Base-by-base conservation (phyloP, 306 rosid genomes). In the Ormosia semicastrata region DNA sequence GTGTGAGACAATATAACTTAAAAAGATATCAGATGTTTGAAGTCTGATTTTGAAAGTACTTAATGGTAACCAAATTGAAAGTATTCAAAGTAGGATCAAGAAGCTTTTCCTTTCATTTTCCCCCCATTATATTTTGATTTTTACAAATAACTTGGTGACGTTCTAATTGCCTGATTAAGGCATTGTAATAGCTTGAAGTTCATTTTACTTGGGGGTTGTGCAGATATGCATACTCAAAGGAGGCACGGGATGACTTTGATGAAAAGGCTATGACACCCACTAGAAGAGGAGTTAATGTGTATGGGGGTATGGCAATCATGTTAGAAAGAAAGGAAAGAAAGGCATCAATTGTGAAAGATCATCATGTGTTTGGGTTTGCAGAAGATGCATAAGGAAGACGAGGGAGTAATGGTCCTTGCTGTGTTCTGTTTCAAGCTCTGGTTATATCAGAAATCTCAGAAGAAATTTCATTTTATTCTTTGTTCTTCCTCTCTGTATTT, bases 141-240 rank as follows among this genome's bases (percentile, higher is more conserved):
- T 50, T 50, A 71, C 4, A 1, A 11, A 12, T 44, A 13, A 44
- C 50, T 8, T 44, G 12, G 41, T 18, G 13, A 52, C 34, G 8
- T 71, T 47, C 12, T 3, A 47, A 64, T 50, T 17, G 43, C 14
- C 39, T 41, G 34, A 8, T 43, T 1, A 29, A 12, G 33, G 10
- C 24, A 24, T 37, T 32, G 7, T 12, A 74, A 2, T 13, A n/a
- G 46, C 52, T 56, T 44, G n/a, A 72, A 60, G 4, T 52, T 70
- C 54, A 75, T 56, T 41, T 43, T 53, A 0, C 39, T 36, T 47
- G 73, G 40, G 34, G 5, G 24, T 40, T 66, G 5, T 77, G 81
- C 87, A 83, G 91, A 80, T 83, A 77, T 77, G 89, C 87, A n/a
- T 77, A 88, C 86, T 76, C 86, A 52, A 89, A 88, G 77, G 91